Percentiles rank a stretch among this genome's conserved stretches.
Evolutionary conservation across 2,329 filamentous ascomycete species (phyloP).

Genomic region (Ambrosiella beaveri): DNA sequence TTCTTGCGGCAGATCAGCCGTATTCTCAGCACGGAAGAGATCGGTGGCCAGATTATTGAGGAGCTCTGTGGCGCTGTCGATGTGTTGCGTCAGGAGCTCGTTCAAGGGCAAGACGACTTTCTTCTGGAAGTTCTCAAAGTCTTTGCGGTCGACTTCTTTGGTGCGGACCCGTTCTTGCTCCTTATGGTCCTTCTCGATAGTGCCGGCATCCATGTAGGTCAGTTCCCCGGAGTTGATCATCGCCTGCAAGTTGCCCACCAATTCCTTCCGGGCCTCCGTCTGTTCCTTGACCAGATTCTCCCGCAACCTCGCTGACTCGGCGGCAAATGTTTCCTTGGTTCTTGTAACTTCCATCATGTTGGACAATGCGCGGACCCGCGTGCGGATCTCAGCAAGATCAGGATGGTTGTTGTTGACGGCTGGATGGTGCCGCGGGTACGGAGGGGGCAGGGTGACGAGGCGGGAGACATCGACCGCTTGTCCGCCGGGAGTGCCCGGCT

Average conservation of each 20-base stretch:
- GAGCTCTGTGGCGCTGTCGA: conserved; percentile 55
- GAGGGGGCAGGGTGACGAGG: conserved; percentile 79
- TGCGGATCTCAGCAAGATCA: conserved; percentile 62
- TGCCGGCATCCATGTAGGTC: conserved; percentile 65
- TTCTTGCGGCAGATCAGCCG: conserved; percentile 74
- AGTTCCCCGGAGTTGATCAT: conserved; percentile 65
- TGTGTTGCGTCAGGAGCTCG: conserved; percentile 58
- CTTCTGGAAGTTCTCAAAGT: conserved; percentile 73
- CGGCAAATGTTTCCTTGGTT: conserved; percentile 45
- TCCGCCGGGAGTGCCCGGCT: conserved; percentile 29
- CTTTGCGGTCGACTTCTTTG: conserved; percentile 57
- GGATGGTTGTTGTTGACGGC: conserved; percentile 94
- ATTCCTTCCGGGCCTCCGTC: conserved; percentile 38
- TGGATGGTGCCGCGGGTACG: conserved; percentile 85
- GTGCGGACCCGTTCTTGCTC: conserved; percentile 50
- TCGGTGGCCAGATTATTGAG: conserved; percentile 20
- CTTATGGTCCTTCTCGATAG: conserved; percentile 60
- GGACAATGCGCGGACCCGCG: conserved; percentile 53
- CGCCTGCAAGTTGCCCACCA: conserved; percentile 59
- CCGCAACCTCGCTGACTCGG: conserved; percentile 37
- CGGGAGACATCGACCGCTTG: conserved; percentile 70
- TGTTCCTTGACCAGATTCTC: conserved; percentile 36
- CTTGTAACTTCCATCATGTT: conserved; percentile 55
- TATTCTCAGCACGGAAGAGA: conserved; percentile 27
- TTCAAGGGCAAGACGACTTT: conserved; percentile 73